Conservation (phyloP, 305 asterid genomes). For the Nicotiana rustica region DNA sequence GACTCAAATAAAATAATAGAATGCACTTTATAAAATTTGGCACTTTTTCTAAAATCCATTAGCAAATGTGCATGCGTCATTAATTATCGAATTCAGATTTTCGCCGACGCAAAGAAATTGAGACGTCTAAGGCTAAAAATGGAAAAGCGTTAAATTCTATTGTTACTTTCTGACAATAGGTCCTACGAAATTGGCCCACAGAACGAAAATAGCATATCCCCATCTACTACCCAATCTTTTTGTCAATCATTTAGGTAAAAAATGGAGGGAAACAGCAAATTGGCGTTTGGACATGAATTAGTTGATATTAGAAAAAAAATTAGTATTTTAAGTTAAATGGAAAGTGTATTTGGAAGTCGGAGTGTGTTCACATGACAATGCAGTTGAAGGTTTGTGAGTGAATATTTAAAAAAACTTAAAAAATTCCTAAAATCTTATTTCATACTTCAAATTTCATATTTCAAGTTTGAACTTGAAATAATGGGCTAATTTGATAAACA, state of each 20-base stretch:
- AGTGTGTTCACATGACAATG: no score
- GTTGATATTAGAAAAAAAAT: no score
- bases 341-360: no score
- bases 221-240: conserved; percentile 1
- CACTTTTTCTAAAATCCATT: background rate
- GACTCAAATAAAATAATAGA: background rate
- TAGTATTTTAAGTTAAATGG: no score
- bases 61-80: background rate
- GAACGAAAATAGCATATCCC: background rate
- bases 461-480: no score
- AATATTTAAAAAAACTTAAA: no score
- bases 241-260: conserved; percentile 24
- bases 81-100: background rate
- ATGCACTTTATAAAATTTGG: background rate
- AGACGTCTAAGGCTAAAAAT: background rate
- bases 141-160: background rate
- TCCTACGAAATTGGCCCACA: conserved; percentile 27
- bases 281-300: no score
- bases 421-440: no score
- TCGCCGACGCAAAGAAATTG: conserved; percentile 4
- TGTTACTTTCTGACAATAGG: background rate
- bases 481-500: no score
- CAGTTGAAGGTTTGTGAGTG: no score
- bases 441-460: no score
- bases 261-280: conserved; percentile 18